Conservation (phyloP, 805 yeast genomes). For the Deakozyma indianensis region DNA sequence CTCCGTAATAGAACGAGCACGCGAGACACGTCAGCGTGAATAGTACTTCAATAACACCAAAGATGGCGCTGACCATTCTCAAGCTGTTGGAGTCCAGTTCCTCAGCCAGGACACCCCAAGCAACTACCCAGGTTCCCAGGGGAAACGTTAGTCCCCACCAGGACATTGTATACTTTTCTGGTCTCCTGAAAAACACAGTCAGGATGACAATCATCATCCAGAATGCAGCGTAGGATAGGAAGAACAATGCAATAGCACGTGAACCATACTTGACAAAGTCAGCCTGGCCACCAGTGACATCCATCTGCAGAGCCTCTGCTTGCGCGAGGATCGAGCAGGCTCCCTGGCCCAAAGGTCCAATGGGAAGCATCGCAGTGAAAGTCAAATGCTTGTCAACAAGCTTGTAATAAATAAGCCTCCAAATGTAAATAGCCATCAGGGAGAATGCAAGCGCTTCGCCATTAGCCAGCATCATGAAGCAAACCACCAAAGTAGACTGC, state of each 20-base stretch:
- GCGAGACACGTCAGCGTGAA: not conserved
- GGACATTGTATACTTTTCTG: slow-evolving; percentile 30
- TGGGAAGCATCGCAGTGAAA: slow-evolving; percentile 35
- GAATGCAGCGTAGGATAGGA: slow-evolving; percentile 44
- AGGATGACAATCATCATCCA: slow-evolving; percentile 32
- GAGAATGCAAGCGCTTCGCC: slow-evolving; percentile 49
- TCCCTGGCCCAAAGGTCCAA: slow-evolving; percentile 82
- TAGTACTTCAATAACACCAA: not conserved
- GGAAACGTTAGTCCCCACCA: slow-evolving; percentile 90
- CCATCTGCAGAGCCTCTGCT: slow-evolving; percentile 28
- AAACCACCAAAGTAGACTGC: slow-evolving; percentile 37
- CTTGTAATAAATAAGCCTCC: slow-evolving; percentile 44
- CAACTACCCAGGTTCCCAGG: slow-evolving; percentile 63
- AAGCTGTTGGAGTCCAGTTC: slow-evolving; percentile 18
- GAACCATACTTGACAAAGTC: slow-evolving; percentile 18
- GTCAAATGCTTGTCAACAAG: slow-evolving; percentile 24
- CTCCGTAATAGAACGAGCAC: not conserved
- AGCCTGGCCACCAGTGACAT: slow-evolving; percentile 8
- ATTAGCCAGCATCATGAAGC: slow-evolving; percentile 52
- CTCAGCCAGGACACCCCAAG: slow-evolving; percentile 36
- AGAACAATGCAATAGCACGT: slow-evolving; percentile 28
- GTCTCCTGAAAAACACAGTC: slow-evolving; percentile 21
- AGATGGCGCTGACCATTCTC: not conserved
- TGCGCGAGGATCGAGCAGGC: slow-evolving; percentile 48
- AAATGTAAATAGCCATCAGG: slow-evolving; percentile 40